These are phyloP conservation scores for Pythium guiyangense DNA, from an alignment of 352 stramenopile species.

Conservation along the genomic window DNA sequence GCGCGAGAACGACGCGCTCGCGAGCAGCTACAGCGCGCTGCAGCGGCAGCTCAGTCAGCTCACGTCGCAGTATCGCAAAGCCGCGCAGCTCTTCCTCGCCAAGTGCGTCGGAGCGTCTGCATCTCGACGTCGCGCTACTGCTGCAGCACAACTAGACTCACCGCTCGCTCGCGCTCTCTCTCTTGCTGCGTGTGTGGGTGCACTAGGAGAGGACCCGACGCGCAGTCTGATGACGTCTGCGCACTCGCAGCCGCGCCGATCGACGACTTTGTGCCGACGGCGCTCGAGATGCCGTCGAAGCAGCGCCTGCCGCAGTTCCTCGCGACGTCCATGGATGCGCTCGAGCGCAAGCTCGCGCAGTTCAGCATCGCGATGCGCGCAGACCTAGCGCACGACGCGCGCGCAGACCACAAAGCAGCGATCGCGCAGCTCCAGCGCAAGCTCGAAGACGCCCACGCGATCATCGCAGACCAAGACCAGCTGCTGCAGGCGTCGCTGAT, in stretches of 20 bases:
- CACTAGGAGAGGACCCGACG: slow-evolving; percentile 35
- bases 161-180: too few relatives aligned
- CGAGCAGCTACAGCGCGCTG: slow-evolving; percentile 47
- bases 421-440: slow-evolving; percentile 47
- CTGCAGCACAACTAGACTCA: neutral
- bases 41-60: slow-evolving; percentile 60
- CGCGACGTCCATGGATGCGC: slow-evolving; percentile 34
- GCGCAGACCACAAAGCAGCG: slow-evolving; percentile 18
- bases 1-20: slow-evolving; percentile 60
- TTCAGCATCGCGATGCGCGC: slow-evolving; percentile 57
- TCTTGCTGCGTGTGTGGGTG: too few relatives aligned
- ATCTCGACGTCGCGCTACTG: too few relatives aligned
- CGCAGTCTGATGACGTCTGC: slow-evolving; percentile 37
- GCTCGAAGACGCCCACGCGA: slow-evolving; percentile 50
- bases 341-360: slow-evolving; percentile 42
- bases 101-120: too few relatives aligned
- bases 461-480: slow-evolving; percentile 69
- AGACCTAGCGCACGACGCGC: slow-evolving; percentile 31
- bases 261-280: slow-evolving; percentile 58
- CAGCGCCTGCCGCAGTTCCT: slow-evolving; percentile 51
- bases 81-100: slow-evolving; percentile 61
- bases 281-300: slow-evolving; percentile 65
- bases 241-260: slow-evolving; percentile 49
- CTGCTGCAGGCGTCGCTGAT: slow-evolving; percentile 60
- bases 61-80: slow-evolving; percentile 67